Conservation (phyloP, 2,329 filamentous ascomycete species). For the Cordyceps cicadae region DNA sequence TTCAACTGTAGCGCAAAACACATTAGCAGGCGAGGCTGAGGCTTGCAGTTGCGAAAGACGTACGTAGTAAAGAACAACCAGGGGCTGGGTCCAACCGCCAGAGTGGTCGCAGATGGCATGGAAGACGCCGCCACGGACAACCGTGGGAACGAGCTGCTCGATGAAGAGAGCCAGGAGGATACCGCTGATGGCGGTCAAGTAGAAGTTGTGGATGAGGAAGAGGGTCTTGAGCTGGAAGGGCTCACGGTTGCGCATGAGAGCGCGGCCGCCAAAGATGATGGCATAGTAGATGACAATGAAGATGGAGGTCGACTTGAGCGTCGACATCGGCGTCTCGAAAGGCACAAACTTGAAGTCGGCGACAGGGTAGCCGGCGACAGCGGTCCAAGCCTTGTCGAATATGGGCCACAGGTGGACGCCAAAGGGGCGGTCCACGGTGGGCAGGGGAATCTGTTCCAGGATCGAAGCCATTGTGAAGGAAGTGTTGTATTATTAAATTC, state of each 20-base stretch:
- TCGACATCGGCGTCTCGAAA: constrained; percentile 82
- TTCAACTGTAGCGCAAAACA: constrained; percentile 57
- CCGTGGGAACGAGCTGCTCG: constrained; percentile 80
- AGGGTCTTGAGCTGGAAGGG: constrained; percentile 79
- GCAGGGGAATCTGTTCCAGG: constrained; percentile 53
- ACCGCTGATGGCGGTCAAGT: constrained; percentile 78
- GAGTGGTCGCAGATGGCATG: constrained; percentile 71
- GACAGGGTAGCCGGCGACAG: constrained; percentile 69
- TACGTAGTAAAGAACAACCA: constrained; percentile 96
- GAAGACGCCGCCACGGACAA: constrained; percentile 77
- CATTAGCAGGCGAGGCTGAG: neutral
- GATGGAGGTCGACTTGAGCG: constrained; percentile 70
- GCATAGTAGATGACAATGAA: constrained; percentile 85
- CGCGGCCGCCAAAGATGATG: constrained; percentile 85
- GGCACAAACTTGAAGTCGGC: constrained; percentile 78
- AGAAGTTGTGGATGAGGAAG: constrained; percentile 96
- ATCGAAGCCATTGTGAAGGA: constrained; percentile 34
- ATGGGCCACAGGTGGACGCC: constrained; percentile 88
- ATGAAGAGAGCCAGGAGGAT: constrained; percentile 75
- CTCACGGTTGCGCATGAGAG: constrained; percentile 80
- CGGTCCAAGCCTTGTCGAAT: constrained; percentile 79
- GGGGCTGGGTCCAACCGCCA: constrained; percentile 87
- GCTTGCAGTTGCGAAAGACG: constrained; percentile 25
- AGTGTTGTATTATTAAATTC: constrained; percentile 1
- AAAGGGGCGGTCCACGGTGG: constrained; percentile 85